These are phyloP conservation scores for Noccaea bulbosa DNA, from an alignment of 345 rosid species.

Conservation along the genomic window DNA sequence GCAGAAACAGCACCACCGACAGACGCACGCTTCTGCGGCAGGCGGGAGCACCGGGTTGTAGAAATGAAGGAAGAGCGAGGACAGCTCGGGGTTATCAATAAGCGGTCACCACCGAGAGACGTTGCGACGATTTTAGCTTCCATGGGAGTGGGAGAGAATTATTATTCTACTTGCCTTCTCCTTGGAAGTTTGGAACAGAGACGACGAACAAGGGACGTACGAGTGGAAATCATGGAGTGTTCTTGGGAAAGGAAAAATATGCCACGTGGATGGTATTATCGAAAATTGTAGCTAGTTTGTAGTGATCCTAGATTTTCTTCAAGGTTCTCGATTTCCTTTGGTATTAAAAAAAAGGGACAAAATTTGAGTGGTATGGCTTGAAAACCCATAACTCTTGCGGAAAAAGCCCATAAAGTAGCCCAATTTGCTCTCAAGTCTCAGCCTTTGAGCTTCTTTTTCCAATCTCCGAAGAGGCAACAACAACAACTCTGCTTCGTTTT, in stretches of 20 bases:
- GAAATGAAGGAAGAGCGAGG: conserved; percentile 33
- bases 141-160: conserved; percentile 42
- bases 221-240: conserved; percentile 30
- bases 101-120: conserved; percentile 23
- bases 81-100: conserved; percentile 8
- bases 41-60: conserved; percentile 24
- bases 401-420: conserved; percentile 27
- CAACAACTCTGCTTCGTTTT: too few species aligned
- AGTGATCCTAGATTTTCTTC: conserved; percentile 38
- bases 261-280: conserved; percentile 41
- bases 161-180: background rate
- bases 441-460: background rate
- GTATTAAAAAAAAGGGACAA: background rate
- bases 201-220: background rate
- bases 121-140: conserved; percentile 44
- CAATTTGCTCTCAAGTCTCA: conserved; percentile 9
- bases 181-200: background rate
- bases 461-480: background rate
- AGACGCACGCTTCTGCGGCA: conserved; percentile 29
- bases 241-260: background rate
- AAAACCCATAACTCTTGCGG: conserved; percentile 5
- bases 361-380: background rate
- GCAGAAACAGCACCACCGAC: background rate
- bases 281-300: conserved; percentile 32
- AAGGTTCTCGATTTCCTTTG: background rate